Evolutionary conservation across 2,329 filamentous ascomycete species (phyloP).

Genomic region (Colletotrichum paranaense): DNA sequence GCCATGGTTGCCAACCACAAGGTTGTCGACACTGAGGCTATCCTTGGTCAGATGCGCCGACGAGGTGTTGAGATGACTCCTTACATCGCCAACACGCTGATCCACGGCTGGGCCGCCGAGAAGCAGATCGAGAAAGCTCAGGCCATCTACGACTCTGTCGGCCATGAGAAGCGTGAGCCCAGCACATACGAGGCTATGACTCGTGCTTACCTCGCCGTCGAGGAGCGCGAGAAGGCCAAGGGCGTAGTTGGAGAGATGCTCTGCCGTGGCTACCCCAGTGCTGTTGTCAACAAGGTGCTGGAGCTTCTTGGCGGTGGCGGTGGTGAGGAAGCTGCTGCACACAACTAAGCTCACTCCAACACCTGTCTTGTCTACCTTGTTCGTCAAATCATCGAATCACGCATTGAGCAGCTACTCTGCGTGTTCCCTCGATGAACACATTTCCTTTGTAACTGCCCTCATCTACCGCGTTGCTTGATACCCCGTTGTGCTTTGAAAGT

Average conservation of each 20-base stretch:
- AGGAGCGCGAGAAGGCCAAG: constrained; percentile 82
- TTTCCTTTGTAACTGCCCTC: constrained; percentile 42
- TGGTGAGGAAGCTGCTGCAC: constrained; percentile 50
- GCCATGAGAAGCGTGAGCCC: constrained; percentile 84
- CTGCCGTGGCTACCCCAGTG: constrained; percentile 87
- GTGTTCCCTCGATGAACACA: constrained; percentile 8
- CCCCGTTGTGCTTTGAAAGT: constrained; percentile 40
- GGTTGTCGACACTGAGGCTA: constrained; percentile 78
- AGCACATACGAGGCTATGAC: constrained; percentile 99
- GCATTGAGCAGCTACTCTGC: constrained; percentile 25
- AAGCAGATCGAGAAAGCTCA: constrained; percentile 84
- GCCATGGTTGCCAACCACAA: constrained; percentile 95
- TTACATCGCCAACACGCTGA: constrained; percentile 98
- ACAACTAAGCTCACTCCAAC: constrained; percentile 27
- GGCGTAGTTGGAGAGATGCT: constrained; percentile 90
- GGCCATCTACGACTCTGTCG: constrained; percentile 82
- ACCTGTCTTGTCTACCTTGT: constrained; percentile 26
- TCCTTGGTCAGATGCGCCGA: constrained; percentile 80
- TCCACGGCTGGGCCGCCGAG: constrained; percentile 93
- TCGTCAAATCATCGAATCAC: constrained; percentile 32
- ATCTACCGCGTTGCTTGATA: constrained; percentile 42
- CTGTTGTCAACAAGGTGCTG: constrained; percentile 92
- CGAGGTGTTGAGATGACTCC: constrained; percentile 87
- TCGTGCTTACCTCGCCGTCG: constrained; percentile 86
- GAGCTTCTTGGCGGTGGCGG: constrained; percentile 80